Evolutionary conservation across 306 rosid genomes (phyloP).

Genomic region (Trifolium pratense): DNA sequence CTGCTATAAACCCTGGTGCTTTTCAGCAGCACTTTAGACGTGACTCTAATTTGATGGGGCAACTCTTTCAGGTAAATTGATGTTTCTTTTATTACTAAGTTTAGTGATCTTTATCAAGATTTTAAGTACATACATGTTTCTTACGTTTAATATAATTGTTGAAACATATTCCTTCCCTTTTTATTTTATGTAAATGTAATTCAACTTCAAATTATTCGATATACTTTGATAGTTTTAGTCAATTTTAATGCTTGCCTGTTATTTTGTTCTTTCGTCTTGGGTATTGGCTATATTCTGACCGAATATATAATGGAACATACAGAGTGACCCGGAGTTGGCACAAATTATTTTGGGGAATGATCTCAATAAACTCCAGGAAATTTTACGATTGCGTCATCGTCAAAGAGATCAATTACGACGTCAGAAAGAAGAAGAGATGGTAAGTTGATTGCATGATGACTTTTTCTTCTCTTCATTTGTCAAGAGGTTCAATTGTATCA

Average conservation of each 20-base stretch:
- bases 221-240: conserved; percentile 17
- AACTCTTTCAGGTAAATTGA: conserved; percentile 74
- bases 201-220: conserved; percentile 30
- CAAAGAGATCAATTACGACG: conserved; percentile 65
- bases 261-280: conserved; percentile 27
- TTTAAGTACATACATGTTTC: conserved; percentile 9
- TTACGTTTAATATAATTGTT: conserved; percentile 19
- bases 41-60: conserved; percentile 73
- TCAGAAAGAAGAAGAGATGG: conserved; percentile 86
- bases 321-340: conserved; percentile 93
- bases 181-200: conserved; percentile 28
- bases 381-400: conserved; percentile 63
- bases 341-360: conserved; percentile 83
- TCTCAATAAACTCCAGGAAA: conserved; percentile 74
- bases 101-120: conserved; percentile 28
- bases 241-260: conserved; percentile 9
- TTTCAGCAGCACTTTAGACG: conserved; percentile 82
- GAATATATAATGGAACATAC: conserved; percentile 40
- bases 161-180: conserved; percentile 17
- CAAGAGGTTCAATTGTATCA: conserved; percentile 29
- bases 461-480: conserved; percentile 32
- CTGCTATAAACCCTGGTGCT: conserved; percentile 88
- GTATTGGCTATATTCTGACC: conserved; percentile 23
- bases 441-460: conserved; percentile 48
- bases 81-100: conserved; percentile 21